Base-by-base conservation (phyloP, 1,284 basidiomycete species). In the Mycena citricolor region DNA sequence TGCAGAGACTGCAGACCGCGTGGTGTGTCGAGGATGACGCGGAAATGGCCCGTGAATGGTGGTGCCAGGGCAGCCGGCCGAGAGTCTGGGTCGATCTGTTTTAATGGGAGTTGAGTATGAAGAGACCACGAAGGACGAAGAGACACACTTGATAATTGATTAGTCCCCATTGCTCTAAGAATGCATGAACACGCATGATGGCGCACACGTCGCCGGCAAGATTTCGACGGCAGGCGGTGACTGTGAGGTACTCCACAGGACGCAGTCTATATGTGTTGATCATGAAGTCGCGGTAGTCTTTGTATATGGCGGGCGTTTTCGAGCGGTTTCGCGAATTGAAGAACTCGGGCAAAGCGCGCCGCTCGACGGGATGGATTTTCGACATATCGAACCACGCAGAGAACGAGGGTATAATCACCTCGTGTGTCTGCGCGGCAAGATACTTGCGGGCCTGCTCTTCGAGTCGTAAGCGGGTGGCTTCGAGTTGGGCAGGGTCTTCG, bases 241-340 rank as follows among this genome's bases (percentile, higher is more conserved):
- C 92, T 7, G 97, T 99, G 45, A 99, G 78, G 61, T 99, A 99
- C 66, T 99, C 95, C 31, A 81, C 81, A 1, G 95, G 97, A 53
- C 97, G 82, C 37, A 99, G 76, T 32, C 95, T 79, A 69, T 98
- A 99, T 3, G 95, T 95, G 71, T 99, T 97, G 67, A 99, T 83
- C 93, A 99, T 99, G 60, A 99, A 99, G 74, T 99, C 95, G 52
- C 95, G 84, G 64, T 99, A 99, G 66, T 98, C 95, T 67, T 98
- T 99, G 77, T 99, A 99, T 55, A 98, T 92, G 22, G 89, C 80
- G 0, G 95, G 95, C 0, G 94, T 97, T 71, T 99, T 99, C 54
- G 86, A 90, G 56, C 95, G 72, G 65, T 97, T 95, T 52, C 92
- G 79, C 46, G 90, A 91, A 65, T 94, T 95, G 79, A 99, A 99